Conservation (phyloP, 768 basidiomycete species). For the Astraeus odoratus region DNA sequence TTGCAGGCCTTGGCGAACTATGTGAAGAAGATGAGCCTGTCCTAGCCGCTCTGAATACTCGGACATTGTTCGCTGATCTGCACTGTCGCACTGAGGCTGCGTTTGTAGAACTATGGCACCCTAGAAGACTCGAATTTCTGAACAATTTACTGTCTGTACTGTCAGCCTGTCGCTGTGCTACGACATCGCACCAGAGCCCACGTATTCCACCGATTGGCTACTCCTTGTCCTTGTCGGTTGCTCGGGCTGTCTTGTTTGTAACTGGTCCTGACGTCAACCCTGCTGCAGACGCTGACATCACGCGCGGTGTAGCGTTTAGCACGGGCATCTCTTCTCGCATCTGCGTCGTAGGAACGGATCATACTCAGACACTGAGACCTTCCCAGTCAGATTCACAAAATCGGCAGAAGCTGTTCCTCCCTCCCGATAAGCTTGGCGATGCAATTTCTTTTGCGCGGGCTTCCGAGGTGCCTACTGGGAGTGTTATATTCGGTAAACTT, state of each 20-base stretch:
- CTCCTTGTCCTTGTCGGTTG: slow-evolving; percentile 49
- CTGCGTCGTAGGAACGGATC: slow-evolving; percentile 34
- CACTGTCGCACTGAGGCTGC: slow-evolving; percentile 49
- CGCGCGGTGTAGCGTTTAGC: slow-evolving; percentile 60
- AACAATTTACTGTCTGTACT: slow-evolving; percentile 40
- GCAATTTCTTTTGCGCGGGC: slow-evolving; percentile 36
- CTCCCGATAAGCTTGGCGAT: slow-evolving; percentile 43
- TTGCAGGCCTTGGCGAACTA: slow-evolving; percentile 44
- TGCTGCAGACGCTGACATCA: slow-evolving; percentile 52
- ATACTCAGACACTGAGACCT: slow-evolving; percentile 11
- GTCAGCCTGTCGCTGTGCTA: slow-evolving; percentile 16
- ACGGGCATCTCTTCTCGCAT: slow-evolving; percentile 50
- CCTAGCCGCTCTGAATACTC: slow-evolving; percentile 35
- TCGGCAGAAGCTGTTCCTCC: slow-evolving; percentile 49
- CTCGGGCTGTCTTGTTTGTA: slow-evolving; percentile 57
- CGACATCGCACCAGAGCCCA: slow-evolving; percentile 14
- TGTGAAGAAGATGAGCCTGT: slow-evolving; percentile 36
- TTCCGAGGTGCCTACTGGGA: slow-evolving; percentile 26
- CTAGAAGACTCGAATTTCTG: slow-evolving; percentile 47
- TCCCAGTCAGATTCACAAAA: slow-evolving; percentile 32
- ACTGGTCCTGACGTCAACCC: slow-evolving; percentile 82
- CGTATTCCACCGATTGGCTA: slow-evolving; percentile 49
- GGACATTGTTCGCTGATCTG: slow-evolving; percentile 39
- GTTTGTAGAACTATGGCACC: slow-evolving; percentile 64
- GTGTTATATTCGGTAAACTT: slow-evolving; percentile 38